Evolutionary conservation across 2,329 filamentous ascomycete genomes (phyloP), one percentile per base, ranked within the genome.

Genomic region (Fusarium sp.): DNA sequence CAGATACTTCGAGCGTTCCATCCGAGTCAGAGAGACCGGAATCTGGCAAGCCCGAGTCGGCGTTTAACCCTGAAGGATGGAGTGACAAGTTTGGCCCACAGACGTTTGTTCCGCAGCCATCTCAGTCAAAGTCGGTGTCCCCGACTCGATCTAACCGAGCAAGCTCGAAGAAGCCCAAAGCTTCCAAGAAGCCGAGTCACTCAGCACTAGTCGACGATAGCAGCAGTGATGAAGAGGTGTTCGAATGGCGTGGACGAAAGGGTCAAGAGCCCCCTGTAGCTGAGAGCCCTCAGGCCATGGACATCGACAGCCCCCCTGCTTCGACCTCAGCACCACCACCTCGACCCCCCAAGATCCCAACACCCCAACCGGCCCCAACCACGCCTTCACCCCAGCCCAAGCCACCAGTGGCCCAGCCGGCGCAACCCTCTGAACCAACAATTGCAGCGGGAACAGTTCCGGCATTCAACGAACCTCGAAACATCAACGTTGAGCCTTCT

Each of bases 221-320:
- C 58, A 87, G 83, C 61, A 86, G 84, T 42, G 84, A 85, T 7
- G 85, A 85, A 49, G 84, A 83, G 63, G 75, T 70, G 6, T 76
- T 80, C 8, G 71, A 82, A 42, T 80, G 82, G 81, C 69, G 78
- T 42, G 81, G 81, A 51, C 78, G 82, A 64, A 82, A 83, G 56
- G 70, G 78, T 7, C 78, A 81, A 38, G 78, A 78, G 29, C 75
- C 79, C 4, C 64, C 70, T 7, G 70, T 73, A 22, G 79, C 80
- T 12, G 84, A 84, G 38, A 90, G 87, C 70, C 87, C 89, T 4
- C 88, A 87, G 66, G 89, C 90, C 16, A 92, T 92, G 90, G 90
- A 92, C 71, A 91, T 92, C 59, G 90, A 92, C 75, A 85, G 87
- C 6, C 88, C 89, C 59, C 80, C 77, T 38, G 73, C 67, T 77